phyloP scores from a whole-genome alignment of 1,284 basidiomycete species.

The Puccinia polysora region DNA sequence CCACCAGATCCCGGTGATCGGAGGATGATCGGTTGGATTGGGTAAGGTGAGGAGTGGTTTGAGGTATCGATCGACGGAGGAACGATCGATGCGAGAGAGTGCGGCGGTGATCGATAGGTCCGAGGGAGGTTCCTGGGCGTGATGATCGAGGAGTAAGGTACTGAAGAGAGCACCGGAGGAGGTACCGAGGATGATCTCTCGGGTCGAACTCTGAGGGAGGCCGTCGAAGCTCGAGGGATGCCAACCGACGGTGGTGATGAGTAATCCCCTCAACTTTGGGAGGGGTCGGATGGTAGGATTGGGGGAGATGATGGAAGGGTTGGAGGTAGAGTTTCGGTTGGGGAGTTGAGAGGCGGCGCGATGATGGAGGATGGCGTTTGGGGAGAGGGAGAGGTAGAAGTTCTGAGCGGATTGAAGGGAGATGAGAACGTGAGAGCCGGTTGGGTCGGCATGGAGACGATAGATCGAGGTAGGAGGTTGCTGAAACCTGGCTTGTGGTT shows the following conservation, averaged over 20 bases:
- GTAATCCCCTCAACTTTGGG: slow-evolving; percentile 73
- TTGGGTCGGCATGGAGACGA: slow-evolving; percentile 78
- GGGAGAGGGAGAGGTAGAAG: slow-evolving; percentile 68
- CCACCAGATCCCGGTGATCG: slow-evolving; percentile 58
- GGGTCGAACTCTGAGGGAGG: slow-evolving; percentile 59
- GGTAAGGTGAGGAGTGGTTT: slow-evolving; percentile 44
- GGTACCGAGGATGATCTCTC: slow-evolving; percentile 83
- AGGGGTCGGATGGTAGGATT: slow-evolving; percentile 68
- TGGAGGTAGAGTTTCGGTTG: slow-evolving; percentile 57
- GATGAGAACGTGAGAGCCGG: slow-evolving; percentile 79
- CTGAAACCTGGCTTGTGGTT: not conserved
- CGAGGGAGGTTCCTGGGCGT: slow-evolving; percentile 87
- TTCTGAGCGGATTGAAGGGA: slow-evolving; percentile 84
- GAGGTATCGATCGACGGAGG: slow-evolving; percentile 42
- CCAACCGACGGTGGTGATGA: slow-evolving; percentile 88
- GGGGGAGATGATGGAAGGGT: slow-evolving; percentile 16
- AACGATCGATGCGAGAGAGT: slow-evolving; percentile 58
- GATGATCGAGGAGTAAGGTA: slow-evolving; percentile 68
- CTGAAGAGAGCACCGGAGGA: slow-evolving; percentile 78
- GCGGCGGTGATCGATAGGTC: slow-evolving; percentile 57
- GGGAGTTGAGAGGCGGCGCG: slow-evolving; percentile 53
- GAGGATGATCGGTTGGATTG: slow-evolving; percentile 71
- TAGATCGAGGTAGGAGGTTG: slow-evolving; percentile 25
- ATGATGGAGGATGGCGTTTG: slow-evolving; percentile 21
- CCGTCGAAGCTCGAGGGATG: slow-evolving; percentile 63